Evolutionary conservation across 2,329 filamentous ascomycete species (phyloP).

Genomic region (Cercospora zeina): DNA sequence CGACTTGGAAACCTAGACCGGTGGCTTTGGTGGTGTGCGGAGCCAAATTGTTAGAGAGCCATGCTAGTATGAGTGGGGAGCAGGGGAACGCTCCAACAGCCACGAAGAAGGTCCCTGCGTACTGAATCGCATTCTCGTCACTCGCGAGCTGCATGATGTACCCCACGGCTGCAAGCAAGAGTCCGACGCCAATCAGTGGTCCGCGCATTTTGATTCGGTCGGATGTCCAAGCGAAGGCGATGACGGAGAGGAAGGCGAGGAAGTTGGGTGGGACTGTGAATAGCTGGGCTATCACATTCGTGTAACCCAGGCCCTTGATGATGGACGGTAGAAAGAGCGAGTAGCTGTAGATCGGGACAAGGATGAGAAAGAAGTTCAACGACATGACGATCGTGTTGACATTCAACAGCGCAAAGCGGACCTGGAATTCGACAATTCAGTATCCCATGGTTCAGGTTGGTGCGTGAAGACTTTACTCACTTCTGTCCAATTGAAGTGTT

Average conservation of each 20-base stretch:
- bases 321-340: constrained; percentile 52
- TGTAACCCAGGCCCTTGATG: constrained; percentile 47
- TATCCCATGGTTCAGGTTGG: not conserved
- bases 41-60: constrained; percentile 49
- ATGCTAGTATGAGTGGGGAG: constrained; percentile 40
- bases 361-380: constrained; percentile 41
- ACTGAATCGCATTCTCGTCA: constrained; percentile 39
- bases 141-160: constrained; percentile 45
- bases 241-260: constrained; percentile 36
- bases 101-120: constrained; percentile 46
- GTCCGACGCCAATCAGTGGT: constrained; percentile 36
- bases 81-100: constrained; percentile 40
- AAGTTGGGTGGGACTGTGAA: constrained; percentile 45
- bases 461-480: constrained; percentile 30
- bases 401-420: constrained; percentile 38
- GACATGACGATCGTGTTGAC: constrained; percentile 40
- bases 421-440: constrained; percentile 16
- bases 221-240: constrained; percentile 33
- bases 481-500: constrained; percentile 39
- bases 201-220: constrained; percentile 41
- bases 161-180: constrained; percentile 41
- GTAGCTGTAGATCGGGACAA: constrained; percentile 46
- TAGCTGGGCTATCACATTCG: constrained; percentile 44
- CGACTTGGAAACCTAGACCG: constrained; percentile 46
- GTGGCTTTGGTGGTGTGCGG: constrained; percentile 49